Percentiles rank a stretch among this genome's conserved stretches.
phyloP scores from a whole-genome alignment of 192 early-diverging fungal genomes.

The Coemansia sp. region DNA sequence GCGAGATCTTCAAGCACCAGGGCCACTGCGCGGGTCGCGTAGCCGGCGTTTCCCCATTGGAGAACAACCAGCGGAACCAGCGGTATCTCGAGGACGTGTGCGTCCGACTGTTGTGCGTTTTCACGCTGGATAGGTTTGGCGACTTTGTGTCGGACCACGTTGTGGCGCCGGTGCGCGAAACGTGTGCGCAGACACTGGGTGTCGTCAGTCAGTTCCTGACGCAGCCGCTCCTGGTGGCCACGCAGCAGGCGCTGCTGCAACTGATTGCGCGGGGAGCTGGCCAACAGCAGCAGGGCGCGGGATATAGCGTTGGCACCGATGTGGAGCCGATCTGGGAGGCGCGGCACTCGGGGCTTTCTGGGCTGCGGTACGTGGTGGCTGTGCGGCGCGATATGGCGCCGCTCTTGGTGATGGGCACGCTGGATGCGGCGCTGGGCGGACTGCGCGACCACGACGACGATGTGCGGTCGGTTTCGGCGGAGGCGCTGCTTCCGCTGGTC shows the following conservation, averaged over 20 bases:
- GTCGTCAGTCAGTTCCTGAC: slow-evolving; percentile 69
- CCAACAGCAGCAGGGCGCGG: not conserved
- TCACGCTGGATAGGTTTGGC: slow-evolving; percentile 92
- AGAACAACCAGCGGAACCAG: slow-evolving; percentile 71
- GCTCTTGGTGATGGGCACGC: slow-evolving; percentile 68
- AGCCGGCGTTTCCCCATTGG: slow-evolving; percentile 53
- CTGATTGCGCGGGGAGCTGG: slow-evolving; percentile 49
- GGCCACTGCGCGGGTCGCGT: slow-evolving; percentile 78
- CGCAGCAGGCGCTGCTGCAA: slow-evolving; percentile 63
- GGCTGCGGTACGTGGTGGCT: slow-evolving; percentile 92
- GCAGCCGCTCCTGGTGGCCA: slow-evolving; percentile 54
- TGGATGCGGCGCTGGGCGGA: slow-evolving; percentile 82
- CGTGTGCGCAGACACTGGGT: slow-evolving; percentile 80
- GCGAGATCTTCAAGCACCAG: slow-evolving; percentile 84
- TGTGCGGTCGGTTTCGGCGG: slow-evolving; percentile 88
- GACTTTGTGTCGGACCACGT: slow-evolving; percentile 97
- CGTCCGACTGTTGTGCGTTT: slow-evolving; percentile 89
- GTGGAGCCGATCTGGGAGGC: slow-evolving; percentile 78
- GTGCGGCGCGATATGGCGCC: slow-evolving; percentile 85
- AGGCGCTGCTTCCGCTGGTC: slow-evolving; percentile 84
- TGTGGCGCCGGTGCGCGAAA: slow-evolving; percentile 94
- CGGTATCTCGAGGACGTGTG: slow-evolving; percentile 84
- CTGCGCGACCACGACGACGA: slow-evolving; percentile 91
- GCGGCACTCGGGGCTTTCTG: slow-evolving; percentile 87
- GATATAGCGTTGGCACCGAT: not conserved